Evolutionary conservation across 2,329 filamentous ascomycete genomes (phyloP), one percentile per base, ranked within the genome.

Genomic region (Verticillium isaacii): DNA sequence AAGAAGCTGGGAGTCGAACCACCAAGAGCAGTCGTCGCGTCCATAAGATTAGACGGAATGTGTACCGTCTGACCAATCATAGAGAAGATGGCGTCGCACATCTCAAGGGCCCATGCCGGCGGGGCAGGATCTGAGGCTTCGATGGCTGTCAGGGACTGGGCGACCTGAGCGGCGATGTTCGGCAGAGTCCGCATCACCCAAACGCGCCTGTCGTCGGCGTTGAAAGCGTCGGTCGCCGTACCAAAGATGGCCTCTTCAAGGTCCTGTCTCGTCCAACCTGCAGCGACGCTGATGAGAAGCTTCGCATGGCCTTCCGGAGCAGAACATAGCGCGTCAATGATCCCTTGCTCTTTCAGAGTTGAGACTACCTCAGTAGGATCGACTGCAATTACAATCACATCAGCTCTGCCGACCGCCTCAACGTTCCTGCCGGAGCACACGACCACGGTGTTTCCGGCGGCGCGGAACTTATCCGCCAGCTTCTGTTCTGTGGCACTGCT

Each of bases 1-100:
- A 82, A 84, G 72, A 88, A 87, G 0, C 85, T 85, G 0, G 84
- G 85, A 0, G 85, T 85, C 2, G 83, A 86, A 0, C 85, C 84
- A 63, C 82, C 85, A 1, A 88, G 77, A 0, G 85, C 84, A 0
- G 84, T 87, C n/a, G 76, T 77, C 0, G 79, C 83, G 64, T 86
- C 82, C 80, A 88, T 85, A 6, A 79, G 75, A 1, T 75, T 72
- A 0, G 83, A 76, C 0, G 79, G 77, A 0, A 88, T 74, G 25
- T 79, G 75, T 0, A 83, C 78, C 1, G 82, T 79, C 41, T 77
- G 76, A 6, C 85, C 85, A 23, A 88, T 82, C 15, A 77, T 77
- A 9, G 74, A 75, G 71, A 88, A 87, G 36, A 88, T 81, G 68
- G 80, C 80, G 15, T 71, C 68, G 0, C 71, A 68, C 1, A 73